Base-by-base conservation (phyloP, 2,329 filamentous ascomycete species). In the Chaetomium sp. region DNA sequence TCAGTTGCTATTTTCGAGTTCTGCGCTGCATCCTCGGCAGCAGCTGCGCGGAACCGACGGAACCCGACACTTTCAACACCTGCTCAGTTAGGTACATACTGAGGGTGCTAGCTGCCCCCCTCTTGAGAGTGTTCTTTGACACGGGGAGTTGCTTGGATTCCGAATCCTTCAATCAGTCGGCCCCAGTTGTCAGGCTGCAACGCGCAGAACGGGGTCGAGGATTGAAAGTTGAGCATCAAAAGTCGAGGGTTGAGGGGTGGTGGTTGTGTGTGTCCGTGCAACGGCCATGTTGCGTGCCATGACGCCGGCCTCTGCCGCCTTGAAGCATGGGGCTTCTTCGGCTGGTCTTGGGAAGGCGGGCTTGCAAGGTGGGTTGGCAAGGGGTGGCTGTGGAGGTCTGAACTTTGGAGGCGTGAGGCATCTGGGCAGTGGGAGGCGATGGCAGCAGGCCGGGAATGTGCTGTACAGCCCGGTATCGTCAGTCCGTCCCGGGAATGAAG, bases 401-500 rank as follows among this genome's bases (percentile, higher is more conserved):
- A 38, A 55, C 10, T 16, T 45, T 21, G 29, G 47, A 19, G 47
- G 55, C 23, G 49, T 7, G 62, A 49, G 55, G 55, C 33, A 33
- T 27, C 35, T 63, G 42, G 8, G 23, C 16, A 19, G 33, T 7
- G 55, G 33, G n/a, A 53, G 25, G n/a, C 38, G 9, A 12, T 60
- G 62, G 57, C 57, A 55, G 19, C 62, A 55, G 35, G 13, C 35
- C 13, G 35, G 35, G 13, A 23, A 45, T 19, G 50, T 35, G 7
- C 21, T 57, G 16, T 23, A 10, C 7, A n/a, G 35, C 12, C 25
- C 47, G 27, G 33, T 23, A 23, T 57, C 7, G 13, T 38, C 60
- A 13, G 45, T 23, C 7, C 25, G 33, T 23, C 16, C 33, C 13
- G 29, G 19, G n/a, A 23, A 10, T 21, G 35, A 27, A 19, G 13